Evolutionary conservation across 352 stramenopile genomes (phyloP), one percentile per base, ranked within the genome.

Genomic region (Blastocystis sp.): DNA sequence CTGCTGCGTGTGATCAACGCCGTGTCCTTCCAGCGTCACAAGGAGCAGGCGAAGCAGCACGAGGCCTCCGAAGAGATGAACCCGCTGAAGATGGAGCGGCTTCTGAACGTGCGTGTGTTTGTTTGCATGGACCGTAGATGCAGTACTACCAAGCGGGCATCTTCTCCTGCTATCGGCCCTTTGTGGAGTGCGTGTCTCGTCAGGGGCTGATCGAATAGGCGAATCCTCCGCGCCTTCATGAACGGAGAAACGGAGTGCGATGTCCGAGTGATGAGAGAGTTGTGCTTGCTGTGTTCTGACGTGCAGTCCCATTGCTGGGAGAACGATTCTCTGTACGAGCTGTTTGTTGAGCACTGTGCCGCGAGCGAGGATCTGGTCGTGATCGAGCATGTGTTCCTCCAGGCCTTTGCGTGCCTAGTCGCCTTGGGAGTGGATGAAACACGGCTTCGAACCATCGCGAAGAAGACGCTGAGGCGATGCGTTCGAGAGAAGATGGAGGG

Each of bases 1-100:
- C 74, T 84, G 10, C 74, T 84, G 9, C 74, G 74, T 45, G 60
- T 84, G 23, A 70, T 84, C 9, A 81, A 81, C 48, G 5, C 5
- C 5, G 14, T 56, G 48, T 56, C 48, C 5, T 56, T 56, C 48
- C 5, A 14, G 5, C 48, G 14, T 7, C 5, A 56, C 48, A 7
- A 56, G 48, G 14, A 56, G 48, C 48, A 14, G 5, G 48, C 48
- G 48, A 56, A 14, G 5, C 5, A 56, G 48, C 5, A 56, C 5
- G 48, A 56, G 48, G 48, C 14, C 48, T 17, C 14, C 5, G 48
- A 56, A 14, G 48, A 56, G 14, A 14, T 14, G 5, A 56, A 56
- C 48, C 5, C 48, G 48, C 5, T 14, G 48, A 7, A 14, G 14
- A 14, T 56, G 5, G 48, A 56, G 14, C 5, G 5, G 48, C 5